Evolutionary conservation across 176 grass and related monocot species (phyloP).

Genomic region (Canna indica): DNA sequence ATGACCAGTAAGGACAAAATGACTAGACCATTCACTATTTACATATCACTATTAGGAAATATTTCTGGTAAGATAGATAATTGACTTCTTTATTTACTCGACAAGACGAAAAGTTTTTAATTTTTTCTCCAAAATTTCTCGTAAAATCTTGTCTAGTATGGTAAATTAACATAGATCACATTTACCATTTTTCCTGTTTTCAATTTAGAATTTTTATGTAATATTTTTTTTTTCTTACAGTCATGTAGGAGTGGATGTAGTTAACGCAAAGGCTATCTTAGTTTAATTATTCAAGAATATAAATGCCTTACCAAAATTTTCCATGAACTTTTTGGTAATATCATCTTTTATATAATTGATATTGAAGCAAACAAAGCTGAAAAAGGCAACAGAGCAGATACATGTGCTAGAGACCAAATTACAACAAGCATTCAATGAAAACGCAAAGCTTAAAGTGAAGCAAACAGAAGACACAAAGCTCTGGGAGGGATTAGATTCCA

Average conservation of each 20-base stretch:
- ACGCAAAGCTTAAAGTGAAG: slow-evolving; percentile 76
- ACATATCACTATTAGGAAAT: not conserved
- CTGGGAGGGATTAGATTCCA: slow-evolving; percentile 79
- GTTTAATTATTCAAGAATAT: not conserved
- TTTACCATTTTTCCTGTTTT: not conserved
- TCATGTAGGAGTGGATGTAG: not conserved
- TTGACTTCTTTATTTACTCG: not conserved
- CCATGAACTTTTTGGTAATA: not conserved
- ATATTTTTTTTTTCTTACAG: not conserved
- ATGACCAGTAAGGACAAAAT: not conserved
- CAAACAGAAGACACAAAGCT: slow-evolving; percentile 75
- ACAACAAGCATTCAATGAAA: slow-evolving; percentile 79
- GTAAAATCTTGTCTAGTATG: not conserved
- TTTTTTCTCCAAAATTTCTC: not conserved
- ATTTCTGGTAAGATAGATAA: not conserved
- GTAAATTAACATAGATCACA: not conserved
- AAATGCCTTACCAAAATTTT: not conserved
- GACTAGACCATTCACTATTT: not conserved
- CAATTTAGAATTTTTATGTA: not conserved
- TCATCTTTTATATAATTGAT: not conserved
- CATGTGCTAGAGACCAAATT: slow-evolving; percentile 67
- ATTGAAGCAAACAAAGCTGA: slow-evolving; percentile 65
- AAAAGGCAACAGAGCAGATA: slow-evolving; percentile 73
- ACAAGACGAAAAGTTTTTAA: not conserved
- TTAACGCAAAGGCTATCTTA: not conserved